A percentile compares a stretch with the other conserved stretches of the same genome.
Evolutionary conservation across 495 filamentous ascomycete species (phyloP).

Genomic region (Trichoderma gamsii): DNA sequence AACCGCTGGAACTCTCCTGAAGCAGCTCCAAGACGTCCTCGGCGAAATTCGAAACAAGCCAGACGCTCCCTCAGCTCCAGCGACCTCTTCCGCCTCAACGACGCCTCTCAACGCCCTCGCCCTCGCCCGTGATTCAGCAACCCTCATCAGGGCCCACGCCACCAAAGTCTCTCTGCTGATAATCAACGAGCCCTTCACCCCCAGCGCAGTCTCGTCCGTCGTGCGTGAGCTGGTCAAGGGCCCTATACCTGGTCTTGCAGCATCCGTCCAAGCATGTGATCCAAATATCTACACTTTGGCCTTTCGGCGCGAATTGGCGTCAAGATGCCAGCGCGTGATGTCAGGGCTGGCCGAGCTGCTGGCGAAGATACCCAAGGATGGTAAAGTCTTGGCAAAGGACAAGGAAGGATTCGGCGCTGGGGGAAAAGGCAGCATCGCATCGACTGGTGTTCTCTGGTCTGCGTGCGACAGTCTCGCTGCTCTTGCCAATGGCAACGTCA

Average conservation of each 20-base stretch:
- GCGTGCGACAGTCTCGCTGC: constrained; percentile 65
- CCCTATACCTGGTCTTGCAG: constrained; percentile 64
- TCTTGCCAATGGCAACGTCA: constrained; percentile 58
- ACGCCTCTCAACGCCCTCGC: constrained; percentile 37
- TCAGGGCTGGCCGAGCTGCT: constrained; percentile 41
- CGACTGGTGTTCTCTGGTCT: constrained; percentile 59
- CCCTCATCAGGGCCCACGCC: constrained; percentile 67
- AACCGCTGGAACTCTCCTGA: constrained; percentile 24
- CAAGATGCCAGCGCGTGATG: constrained; percentile 39
- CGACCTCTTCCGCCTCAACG: neutral
- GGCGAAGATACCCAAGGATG: constrained; percentile 39
- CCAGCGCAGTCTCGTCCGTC: constrained; percentile 61
- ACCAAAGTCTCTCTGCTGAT: constrained; percentile 83
- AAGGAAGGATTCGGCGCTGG: constrained; percentile 37
- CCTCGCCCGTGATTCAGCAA: constrained; percentile 59
- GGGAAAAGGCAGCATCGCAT: constrained; percentile 49
- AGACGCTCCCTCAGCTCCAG: constrained; percentile 1
- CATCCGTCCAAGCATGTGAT: constrained; percentile 58
- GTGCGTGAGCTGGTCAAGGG: constrained; percentile 59
- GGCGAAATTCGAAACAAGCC: constrained; percentile 6
- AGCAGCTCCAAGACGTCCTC: constrained; percentile 22
- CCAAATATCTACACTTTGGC: constrained; percentile 50
- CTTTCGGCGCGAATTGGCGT: constrained; percentile 51
- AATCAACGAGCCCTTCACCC: constrained; percentile 77
- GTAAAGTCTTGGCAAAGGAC: constrained; percentile 36